phyloP scores from a whole-genome alignment of 78 protist species.

The Monosiga brevicollis region DNA sequence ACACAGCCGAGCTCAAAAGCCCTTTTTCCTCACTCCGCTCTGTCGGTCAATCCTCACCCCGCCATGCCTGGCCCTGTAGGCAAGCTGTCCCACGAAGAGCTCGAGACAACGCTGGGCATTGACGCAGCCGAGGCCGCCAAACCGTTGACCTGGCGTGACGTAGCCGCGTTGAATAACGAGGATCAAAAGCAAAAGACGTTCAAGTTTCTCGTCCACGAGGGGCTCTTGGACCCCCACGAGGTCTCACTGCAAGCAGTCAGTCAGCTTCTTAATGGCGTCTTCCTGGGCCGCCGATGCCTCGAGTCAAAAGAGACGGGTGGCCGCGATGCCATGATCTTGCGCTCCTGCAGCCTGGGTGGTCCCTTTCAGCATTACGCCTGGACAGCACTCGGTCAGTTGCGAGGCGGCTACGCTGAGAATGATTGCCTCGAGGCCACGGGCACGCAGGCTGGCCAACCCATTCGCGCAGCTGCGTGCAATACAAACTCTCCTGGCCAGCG shows the following conservation, averaged over 20 bases:
- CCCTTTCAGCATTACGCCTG: neutral
- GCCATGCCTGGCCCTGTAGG: too few species aligned
- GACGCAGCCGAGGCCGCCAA: neutral
- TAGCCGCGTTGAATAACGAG: neutral
- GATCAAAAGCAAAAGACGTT: neutral
- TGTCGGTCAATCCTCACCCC: too few species aligned
- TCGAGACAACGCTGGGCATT: neutral
- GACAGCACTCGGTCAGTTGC: neutral
- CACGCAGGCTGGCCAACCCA: neutral
- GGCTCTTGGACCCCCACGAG: neutral
- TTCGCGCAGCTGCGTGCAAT: neutral
- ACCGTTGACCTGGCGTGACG: neutral
- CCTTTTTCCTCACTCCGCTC: too few species aligned
- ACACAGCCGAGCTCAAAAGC: too few species aligned
- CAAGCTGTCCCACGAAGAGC: neutral
- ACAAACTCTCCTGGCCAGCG: neutral
- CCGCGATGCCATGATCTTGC: neutral
- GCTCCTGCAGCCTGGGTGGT: neutral
- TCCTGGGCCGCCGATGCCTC: too few species aligned
- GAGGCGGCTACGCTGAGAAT: neutral
- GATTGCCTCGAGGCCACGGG: neutral
- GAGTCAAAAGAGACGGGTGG: neutral
- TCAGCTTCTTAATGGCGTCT: too few species aligned
- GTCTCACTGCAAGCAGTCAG: too few species aligned
- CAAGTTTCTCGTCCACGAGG: too few species aligned